A percentile compares a stretch with the other conserved stretches of the same genome.
Conservation (phyloP, 345 rosid species). For the Aquilaria malaccensis region DNA sequence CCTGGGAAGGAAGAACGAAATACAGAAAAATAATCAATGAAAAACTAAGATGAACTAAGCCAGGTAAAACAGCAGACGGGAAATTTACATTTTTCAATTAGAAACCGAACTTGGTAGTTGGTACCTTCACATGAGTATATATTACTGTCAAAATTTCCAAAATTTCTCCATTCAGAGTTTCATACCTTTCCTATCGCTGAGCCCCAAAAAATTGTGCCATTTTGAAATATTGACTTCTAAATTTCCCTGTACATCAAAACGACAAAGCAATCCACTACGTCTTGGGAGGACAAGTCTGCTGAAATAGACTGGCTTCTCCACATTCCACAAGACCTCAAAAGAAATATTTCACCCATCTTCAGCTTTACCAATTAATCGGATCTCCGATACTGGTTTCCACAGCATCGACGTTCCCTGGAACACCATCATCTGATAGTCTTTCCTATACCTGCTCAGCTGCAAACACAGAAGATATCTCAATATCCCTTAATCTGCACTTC, state of each 20-base stretch:
- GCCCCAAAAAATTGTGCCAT: too few relatives aligned
- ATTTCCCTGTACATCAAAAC: conserved; percentile 15
- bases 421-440: conserved; percentile 60
- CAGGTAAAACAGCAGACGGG: too few relatives aligned
- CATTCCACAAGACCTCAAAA: not conserved
- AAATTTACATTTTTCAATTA: too few relatives aligned
- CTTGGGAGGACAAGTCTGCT: conserved; percentile 8
- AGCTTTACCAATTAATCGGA: conserved; percentile 21
- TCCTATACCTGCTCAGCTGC: conserved; percentile 43
- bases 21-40: too few relatives aligned
- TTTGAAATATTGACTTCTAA: not conserved
- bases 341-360: conserved; percentile 9
- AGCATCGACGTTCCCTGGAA: conserved; percentile 85
- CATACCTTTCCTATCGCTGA: too few relatives aligned
- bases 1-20: too few relatives aligned
- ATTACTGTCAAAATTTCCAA: too few relatives aligned
- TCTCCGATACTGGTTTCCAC: conserved; percentile 52
- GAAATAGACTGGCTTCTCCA: conserved; percentile 8
- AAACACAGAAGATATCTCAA: not conserved
- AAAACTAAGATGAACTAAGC: too few relatives aligned
- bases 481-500: not conserved
- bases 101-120: too few relatives aligned
- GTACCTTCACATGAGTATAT: too few relatives aligned
- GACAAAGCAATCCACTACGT: conserved; percentile 12
- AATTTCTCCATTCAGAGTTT: too few relatives aligned